A percentile compares a stretch with the other conserved stretches of the same genome.
Evolutionary conservation across 2,329 filamentous ascomycete species (phyloP).

Genomic region (Tricladium varicosporioides): DNA sequence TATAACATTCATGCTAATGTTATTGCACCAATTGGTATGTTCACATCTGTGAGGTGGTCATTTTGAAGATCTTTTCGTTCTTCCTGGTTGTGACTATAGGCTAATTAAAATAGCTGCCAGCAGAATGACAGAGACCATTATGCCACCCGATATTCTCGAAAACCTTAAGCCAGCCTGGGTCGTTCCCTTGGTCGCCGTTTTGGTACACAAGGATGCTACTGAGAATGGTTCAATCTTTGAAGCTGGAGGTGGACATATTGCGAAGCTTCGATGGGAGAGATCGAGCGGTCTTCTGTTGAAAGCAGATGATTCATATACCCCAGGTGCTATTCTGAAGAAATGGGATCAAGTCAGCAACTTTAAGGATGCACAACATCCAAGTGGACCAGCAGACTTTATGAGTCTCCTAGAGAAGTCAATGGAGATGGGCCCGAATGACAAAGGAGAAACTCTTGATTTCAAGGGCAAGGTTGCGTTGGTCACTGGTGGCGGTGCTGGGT

Average conservation of each 20-base stretch:
- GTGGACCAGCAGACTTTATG: slow-evolving; percentile 85
- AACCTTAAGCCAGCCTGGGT: slow-evolving; percentile 84
- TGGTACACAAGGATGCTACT: slow-evolving; percentile 78
- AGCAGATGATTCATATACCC: slow-evolving; percentile 83
- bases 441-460: slow-evolving; percentile 75
- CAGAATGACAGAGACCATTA: slow-evolving; percentile 92
- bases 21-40: slow-evolving; percentile 74
- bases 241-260: slow-evolving; percentile 85
- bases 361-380: slow-evolving; percentile 77
- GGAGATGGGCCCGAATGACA: slow-evolving; percentile 70
- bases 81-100: neutral
- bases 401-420: slow-evolving; percentile 78
- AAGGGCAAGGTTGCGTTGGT: slow-evolving; percentile 82
- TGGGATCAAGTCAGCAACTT: slow-evolving; percentile 90
- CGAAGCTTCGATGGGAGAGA: slow-evolving; percentile 94
- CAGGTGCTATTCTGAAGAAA: slow-evolving; percentile 81
- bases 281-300: slow-evolving; percentile 85
- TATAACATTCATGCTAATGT: slow-evolving; percentile 97
- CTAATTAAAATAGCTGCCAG: slow-evolving; percentile 63
- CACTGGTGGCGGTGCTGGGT: slow-evolving; percentile 82
- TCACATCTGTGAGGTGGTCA: neutral
- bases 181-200: slow-evolving; percentile 83
- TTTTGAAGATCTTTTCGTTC: neutral
- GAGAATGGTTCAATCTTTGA: slow-evolving; percentile 93
- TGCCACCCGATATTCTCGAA: slow-evolving; percentile 89